Base-by-base conservation (phyloP, 306 rosid genomes). In the Bauhinia variegata region DNA sequence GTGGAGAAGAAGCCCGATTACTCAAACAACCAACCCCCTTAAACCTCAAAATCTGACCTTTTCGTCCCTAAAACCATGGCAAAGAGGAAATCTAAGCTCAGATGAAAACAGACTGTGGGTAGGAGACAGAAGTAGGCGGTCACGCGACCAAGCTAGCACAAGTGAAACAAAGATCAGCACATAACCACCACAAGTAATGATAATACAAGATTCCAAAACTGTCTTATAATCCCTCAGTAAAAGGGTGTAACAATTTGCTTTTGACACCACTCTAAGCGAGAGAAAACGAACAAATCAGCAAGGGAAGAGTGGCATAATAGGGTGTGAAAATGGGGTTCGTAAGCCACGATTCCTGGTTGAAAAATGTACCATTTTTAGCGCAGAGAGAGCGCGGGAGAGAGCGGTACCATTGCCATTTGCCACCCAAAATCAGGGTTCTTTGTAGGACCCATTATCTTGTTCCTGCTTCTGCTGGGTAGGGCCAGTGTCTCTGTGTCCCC, bases 141-240 rank as follows among this genome's bases (percentile, higher is more conserved):
- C 64, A 64, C 58, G 79, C 28, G 69, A 63, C 79, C 74, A 76
- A n/a, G n/a, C n/a, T n/a, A n/a, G n/a, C n/a, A n/a, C n/a, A n/a
- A n/a, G n/a, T n/a, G n/a, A n/a, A n/a, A 74, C 74, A n/a, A n/a
- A n/a, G n/a, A n/a, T n/a, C n/a, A n/a, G n/a, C n/a, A 65, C 51
- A 74, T 63, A 54, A 59, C 70, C 82, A 65, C 87, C 79, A 47
- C 78, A 51, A 69, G n/a, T 60, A 74, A 83, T 79, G 80, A 81
- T 60, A 60, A 53, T 34, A 65, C 78, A 52, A 73, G 43, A 67
- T 65, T 84, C 80, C 83, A 71, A 63, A 67, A 37, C 70, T 37
- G 54, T 64, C 38, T 53, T 37, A 36, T 60, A 63, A 18, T 43
- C 39, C 48, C 72, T 55, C 57, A 78, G 72, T 30, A 37, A 69